Conservation (phyloP, 345 rosid species). For the Microthlaspi erraticum region DNA sequence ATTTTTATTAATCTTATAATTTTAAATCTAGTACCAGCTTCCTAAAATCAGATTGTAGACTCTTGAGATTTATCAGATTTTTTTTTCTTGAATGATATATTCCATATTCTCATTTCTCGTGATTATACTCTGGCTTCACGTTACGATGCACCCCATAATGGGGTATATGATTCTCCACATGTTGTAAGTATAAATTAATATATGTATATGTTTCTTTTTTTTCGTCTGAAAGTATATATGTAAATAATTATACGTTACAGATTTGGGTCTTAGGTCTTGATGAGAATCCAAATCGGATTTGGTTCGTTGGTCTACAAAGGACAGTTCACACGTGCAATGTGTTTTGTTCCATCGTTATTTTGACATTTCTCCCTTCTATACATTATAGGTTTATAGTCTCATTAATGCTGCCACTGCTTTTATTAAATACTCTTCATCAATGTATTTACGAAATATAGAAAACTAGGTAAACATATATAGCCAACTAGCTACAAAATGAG, state of each 20-base stretch:
- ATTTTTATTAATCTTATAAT: neutral
- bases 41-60: constrained; percentile 18
- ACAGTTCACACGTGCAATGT: constrained; percentile 35
- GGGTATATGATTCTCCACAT: constrained; percentile 46
- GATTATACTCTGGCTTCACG: constrained; percentile 42
- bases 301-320: constrained; percentile 27
- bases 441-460: neutral
- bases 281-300: constrained; percentile 38
- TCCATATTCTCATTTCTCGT: constrained; percentile 38
- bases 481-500: constrained; percentile 3
- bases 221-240: constrained; percentile 2
- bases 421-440: constrained; percentile 14
- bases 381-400: constrained; percentile 21
- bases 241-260: constrained; percentile 34
- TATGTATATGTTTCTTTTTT: neutral
- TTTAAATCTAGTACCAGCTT: constrained; percentile 1
- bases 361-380: constrained; percentile 22
- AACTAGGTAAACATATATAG: neutral
- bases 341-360: constrained; percentile 33
- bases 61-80: constrained; percentile 17
- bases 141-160: constrained; percentile 38
- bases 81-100: constrained; percentile 20
- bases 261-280: constrained; percentile 29
- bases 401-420: constrained; percentile 20
- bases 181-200: constrained; percentile 23